Conservation (phyloP, 306 rosid genomes). For the Quercus variabilis region DNA sequence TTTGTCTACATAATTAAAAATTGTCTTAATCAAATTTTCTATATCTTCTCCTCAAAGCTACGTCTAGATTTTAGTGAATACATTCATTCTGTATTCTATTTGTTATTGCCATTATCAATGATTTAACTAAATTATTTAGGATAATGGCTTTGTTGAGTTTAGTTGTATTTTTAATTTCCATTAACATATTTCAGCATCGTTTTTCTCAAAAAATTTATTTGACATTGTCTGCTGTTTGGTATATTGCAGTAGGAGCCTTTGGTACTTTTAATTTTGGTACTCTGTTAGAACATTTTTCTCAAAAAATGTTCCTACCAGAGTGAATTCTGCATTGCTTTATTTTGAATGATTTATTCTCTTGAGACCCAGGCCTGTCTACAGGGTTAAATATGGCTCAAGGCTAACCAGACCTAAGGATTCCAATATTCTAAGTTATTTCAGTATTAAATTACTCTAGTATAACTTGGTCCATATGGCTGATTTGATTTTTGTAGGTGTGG, state of each 20-base stretch:
- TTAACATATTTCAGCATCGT: background rate
- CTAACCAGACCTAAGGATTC: background rate
- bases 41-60: background rate
- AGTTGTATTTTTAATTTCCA: background rate
- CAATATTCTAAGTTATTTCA: background rate
- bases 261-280: background rate
- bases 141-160: background rate
- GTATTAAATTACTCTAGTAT: background rate
- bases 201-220: background rate
- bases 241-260: background rate
- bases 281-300: background rate
- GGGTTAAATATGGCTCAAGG: background rate
- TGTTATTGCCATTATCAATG: background rate
- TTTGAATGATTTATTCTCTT: background rate
- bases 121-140: background rate
- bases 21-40: background rate
- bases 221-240: background rate
- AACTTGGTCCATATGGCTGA: constrained; percentile 24
- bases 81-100: background rate
- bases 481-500: constrained; percentile 69
- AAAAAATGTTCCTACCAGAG: background rate
- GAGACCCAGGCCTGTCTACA: too few relatives aligned
- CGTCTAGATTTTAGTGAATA: background rate
- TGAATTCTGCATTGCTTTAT: background rate
- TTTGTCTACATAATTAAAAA: background rate